A percentile compares a stretch with the other conserved stretches of the same genome.
phyloP scores from a whole-genome alignment of 768 basidiomycete genomes.

The Termitomyces sp. region DNA sequence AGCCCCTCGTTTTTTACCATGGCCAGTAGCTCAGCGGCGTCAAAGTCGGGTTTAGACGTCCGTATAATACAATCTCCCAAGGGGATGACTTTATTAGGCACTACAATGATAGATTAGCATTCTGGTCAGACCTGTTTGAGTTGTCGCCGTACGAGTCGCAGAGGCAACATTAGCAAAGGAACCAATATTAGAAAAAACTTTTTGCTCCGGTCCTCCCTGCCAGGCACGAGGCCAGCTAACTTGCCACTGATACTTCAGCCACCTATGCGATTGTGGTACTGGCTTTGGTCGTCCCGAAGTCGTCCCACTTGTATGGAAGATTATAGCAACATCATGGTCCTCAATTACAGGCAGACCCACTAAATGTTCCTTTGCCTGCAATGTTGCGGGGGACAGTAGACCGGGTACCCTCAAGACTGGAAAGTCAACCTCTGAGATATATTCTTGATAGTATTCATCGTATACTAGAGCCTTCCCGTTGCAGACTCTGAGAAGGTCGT shows the following conservation, averaged over 20 bases:
- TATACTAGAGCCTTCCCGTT: constrained; percentile 4
- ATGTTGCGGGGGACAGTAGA: background rate
- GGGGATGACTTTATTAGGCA: constrained; percentile 1
- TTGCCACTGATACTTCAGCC: constrained; percentile 4
- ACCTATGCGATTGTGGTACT: constrained; percentile 5
- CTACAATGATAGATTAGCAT: background rate
- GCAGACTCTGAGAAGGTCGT: background rate
- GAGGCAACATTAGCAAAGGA: constrained; percentile 6
- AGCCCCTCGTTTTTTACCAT: constrained; percentile 3
- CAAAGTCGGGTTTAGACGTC: constrained; percentile 8
- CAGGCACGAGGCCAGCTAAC: constrained; percentile 6
- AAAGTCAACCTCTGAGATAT: background rate
- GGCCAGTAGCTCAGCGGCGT: constrained; percentile 5
- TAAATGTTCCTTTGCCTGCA: background rate
- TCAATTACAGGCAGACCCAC: background rate
- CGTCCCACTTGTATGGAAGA: constrained; percentile 10
- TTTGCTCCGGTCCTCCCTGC: constrained; percentile 2
- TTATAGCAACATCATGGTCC: constrained; percentile 4
- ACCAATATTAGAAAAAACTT: constrained; percentile 6
- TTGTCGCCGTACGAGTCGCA: constrained; percentile 1
- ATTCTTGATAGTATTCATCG: background rate
- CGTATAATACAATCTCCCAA: constrained; percentile 2
- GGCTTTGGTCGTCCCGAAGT: constrained; percentile 8
- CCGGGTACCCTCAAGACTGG: background rate
- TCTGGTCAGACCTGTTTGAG: background rate